These are phyloP conservation scores for Scedosporium dehoogii DNA, from an alignment of 2,329 filamentous ascomycete species.

Conservation along the genomic window DNA sequence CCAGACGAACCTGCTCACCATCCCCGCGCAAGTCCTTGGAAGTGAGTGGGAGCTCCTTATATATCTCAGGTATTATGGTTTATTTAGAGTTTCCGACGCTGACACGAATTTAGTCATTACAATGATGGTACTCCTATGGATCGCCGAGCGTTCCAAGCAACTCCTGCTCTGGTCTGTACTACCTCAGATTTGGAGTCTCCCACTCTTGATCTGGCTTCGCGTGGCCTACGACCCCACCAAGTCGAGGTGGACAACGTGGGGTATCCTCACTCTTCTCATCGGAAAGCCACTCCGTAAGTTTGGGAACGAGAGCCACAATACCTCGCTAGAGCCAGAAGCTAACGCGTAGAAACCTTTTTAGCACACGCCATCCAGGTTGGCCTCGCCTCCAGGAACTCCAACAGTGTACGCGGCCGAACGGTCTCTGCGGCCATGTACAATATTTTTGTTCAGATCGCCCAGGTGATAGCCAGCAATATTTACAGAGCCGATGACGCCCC, in stretches of 20 bases:
- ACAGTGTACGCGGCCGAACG: constrained; percentile 46
- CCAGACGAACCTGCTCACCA: constrained; percentile 41
- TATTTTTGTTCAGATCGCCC: constrained; percentile 23
- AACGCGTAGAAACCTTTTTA: constrained; percentile 19
- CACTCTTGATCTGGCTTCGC: constrained; percentile 38
- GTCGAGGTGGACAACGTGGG: constrained; percentile 23
- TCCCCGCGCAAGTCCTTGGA: constrained; percentile 28
- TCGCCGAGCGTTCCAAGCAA: constrained; percentile 32
- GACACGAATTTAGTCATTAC: constrained; percentile 17
- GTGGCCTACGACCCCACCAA: constrained; percentile 16
- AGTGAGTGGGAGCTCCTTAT: neutral
- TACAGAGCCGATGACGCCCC: constrained; percentile 28
- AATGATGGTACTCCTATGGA: constrained; percentile 33
- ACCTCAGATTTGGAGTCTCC: constrained; percentile 42
- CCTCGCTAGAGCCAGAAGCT: constrained; percentile 7
- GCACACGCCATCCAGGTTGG: constrained; percentile 45
- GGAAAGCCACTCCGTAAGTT: constrained; percentile 22
- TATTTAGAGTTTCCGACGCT: neutral
- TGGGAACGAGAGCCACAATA: neutral
- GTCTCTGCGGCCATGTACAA: constrained; percentile 50
- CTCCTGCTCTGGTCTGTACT: constrained; percentile 31
- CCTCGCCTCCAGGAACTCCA: constrained; percentile 47
- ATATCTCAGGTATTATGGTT: neutral
- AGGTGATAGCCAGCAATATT: constrained; percentile 25
- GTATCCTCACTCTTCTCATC: constrained; percentile 22